phyloP scores from a whole-genome alignment of 352 stramenopile species.

The Albugo laibachii region DNA sequence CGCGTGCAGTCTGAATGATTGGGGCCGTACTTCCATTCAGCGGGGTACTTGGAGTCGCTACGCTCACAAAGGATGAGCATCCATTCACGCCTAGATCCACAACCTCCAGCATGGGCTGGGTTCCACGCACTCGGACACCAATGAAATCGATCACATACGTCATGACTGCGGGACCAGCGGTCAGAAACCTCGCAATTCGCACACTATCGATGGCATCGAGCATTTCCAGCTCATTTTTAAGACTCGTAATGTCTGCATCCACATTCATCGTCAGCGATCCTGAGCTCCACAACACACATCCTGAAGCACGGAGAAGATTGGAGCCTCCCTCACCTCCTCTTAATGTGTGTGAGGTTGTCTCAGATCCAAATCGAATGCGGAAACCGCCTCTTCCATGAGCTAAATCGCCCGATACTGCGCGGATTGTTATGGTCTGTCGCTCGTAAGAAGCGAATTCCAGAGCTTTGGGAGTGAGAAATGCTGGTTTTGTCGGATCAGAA shows the following conservation, averaged over 20 bases:
- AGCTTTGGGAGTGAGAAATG: constrained; percentile 24
- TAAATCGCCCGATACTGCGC: constrained; percentile 13
- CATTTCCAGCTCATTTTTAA: constrained; percentile 47
- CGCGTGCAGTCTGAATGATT: not conserved
- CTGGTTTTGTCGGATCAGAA: constrained; percentile 13
- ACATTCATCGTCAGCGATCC: constrained; percentile 18
- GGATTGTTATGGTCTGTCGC: constrained; percentile 44
- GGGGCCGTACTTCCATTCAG: not conserved
- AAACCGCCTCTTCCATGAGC: constrained; percentile 57
- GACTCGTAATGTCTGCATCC: constrained; percentile 18
- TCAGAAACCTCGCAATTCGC: constrained; percentile 28
- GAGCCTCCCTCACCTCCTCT: constrained; percentile 39
- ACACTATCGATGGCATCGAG: constrained; percentile 54
- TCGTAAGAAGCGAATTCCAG: constrained; percentile 30
- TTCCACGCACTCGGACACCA: constrained; percentile 73
- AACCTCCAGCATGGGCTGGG: constrained; percentile 71
- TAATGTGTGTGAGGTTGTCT: constrained; percentile 70
- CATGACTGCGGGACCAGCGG: constrained; percentile 25
- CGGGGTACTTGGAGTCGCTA: constrained; percentile 9
- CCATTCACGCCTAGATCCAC: constrained; percentile 83
- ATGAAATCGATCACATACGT: constrained; percentile 88
- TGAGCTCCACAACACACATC: constrained; percentile 59
- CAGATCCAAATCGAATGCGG: constrained; percentile 76
- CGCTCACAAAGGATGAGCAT: constrained; percentile 46
- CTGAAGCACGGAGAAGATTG: constrained; percentile 57